These are phyloP conservation scores for Tripterygium wilfordii DNA, from an alignment of 177 flowering plant species.

Conservation along the genomic window DNA sequence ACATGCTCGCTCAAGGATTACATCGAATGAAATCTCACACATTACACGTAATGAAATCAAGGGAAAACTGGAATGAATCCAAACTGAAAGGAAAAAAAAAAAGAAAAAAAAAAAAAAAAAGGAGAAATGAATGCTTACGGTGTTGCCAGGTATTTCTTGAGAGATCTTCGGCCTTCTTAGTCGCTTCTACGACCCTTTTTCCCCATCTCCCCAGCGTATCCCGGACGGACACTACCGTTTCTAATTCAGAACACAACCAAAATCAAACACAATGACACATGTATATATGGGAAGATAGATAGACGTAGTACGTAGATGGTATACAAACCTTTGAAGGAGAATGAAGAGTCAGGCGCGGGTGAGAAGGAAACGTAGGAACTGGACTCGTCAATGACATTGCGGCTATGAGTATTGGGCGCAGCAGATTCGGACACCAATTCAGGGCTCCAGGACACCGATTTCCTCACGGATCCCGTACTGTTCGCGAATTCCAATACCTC, in stretches of 20 bases:
- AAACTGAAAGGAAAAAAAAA: neutral
- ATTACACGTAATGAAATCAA: too few relatives aligned
- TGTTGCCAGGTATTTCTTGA: slow-evolving; percentile 76
- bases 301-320: neutral
- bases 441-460: slow-evolving; percentile 39
- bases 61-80: slow-evolving; percentile 40
- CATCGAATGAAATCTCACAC: too few relatives aligned
- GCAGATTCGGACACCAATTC: slow-evolving; percentile 31
- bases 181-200: slow-evolving; percentile 48
- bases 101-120: neutral
- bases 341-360: slow-evolving; percentile 4
- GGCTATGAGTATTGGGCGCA: neutral
- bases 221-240: slow-evolving; percentile 31
- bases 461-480: slow-evolving; percentile 8
- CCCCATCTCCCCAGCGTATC: slow-evolving; percentile 58
- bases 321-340: slow-evolving; percentile 17
- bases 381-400: slow-evolving; percentile 8
- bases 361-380: slow-evolving; percentile 21
- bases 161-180: slow-evolving; percentile 51
- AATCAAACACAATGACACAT: neutral
- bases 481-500: slow-evolving; percentile 10
- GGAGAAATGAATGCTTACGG: slow-evolving; percentile 25
- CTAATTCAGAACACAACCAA: slow-evolving; percentile 15
- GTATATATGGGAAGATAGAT: neutral
- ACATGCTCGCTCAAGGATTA: too few relatives aligned